Evolutionary conservation across 1,139 yeast genomes (phyloP).

Genomic region (Candida tetrigidarum): DNA sequence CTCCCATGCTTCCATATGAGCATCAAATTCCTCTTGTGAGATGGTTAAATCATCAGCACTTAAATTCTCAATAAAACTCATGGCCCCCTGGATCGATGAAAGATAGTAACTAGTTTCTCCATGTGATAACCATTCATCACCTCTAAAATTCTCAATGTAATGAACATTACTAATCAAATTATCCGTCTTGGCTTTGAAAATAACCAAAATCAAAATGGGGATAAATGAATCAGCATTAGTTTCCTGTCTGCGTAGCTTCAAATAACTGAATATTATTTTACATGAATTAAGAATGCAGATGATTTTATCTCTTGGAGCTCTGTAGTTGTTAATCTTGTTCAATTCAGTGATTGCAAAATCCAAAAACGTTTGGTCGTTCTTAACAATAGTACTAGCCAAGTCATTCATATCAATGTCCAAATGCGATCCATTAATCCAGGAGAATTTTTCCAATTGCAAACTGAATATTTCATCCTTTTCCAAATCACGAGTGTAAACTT

Average conservation of each 20-base stretch:
- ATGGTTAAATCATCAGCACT: slow-evolving; percentile 64
- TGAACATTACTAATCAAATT: slow-evolving; percentile 75
- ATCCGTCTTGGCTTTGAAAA: slow-evolving; percentile 66
- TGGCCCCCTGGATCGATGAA: slow-evolving; percentile 86
- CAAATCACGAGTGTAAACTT: slow-evolving; percentile 52
- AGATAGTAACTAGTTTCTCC: slow-evolving; percentile 92
- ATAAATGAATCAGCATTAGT: slow-evolving; percentile 91
- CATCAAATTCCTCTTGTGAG: slow-evolving; percentile 55
- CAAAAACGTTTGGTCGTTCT: slow-evolving; percentile 56
- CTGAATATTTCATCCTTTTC: slow-evolving; percentile 60
- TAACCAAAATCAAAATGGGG: slow-evolving; percentile 81
- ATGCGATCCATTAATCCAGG: slow-evolving; percentile 80
- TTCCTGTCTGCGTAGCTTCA: slow-evolving; percentile 72
- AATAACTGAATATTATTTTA: slow-evolving; percentile 86
- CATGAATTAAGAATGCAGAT: slow-evolving; percentile 91
- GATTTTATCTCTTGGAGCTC: slow-evolving; percentile 95
- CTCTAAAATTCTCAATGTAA: slow-evolving; percentile 84
- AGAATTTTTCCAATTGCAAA: slow-evolving; percentile 63
- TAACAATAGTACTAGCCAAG: slow-evolving; percentile 23
- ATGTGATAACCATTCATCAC: slow-evolving; percentile 64
- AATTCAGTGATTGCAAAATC: slow-evolving; percentile 75
- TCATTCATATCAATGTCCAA: slow-evolving; percentile 67
- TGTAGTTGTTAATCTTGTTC: slow-evolving; percentile 74
- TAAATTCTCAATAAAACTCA: slow-evolving; percentile 70
- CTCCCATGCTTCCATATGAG: slow-evolving; percentile 54